Conservation (phyloP, 2,329 filamentous ascomycete species). For the Alternaria sp. region DNA sequence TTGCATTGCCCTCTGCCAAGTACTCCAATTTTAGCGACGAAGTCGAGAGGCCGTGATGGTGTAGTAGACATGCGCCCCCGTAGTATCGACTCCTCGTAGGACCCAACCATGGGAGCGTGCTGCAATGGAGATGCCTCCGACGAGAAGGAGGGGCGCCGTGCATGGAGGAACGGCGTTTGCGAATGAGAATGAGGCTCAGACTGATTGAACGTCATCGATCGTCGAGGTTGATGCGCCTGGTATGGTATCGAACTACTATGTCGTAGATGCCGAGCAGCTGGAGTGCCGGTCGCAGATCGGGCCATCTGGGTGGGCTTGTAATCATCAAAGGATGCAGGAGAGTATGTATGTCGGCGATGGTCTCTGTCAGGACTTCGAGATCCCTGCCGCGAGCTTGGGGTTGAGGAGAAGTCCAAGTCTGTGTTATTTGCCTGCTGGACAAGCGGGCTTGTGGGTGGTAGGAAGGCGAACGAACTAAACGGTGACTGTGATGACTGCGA, state of each 20-base stretch:
- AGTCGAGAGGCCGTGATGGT: slow-evolving; percentile 90
- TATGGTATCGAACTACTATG: slow-evolving; percentile 71
- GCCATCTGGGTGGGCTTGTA: slow-evolving; percentile 55
- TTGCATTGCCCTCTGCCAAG: slow-evolving; percentile 90
- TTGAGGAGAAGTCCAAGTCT: slow-evolving; percentile 70
- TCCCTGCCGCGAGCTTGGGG: slow-evolving; percentile 45
- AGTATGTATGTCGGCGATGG: slow-evolving; percentile 75
- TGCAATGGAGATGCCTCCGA: slow-evolving; percentile 80
- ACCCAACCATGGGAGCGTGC: slow-evolving; percentile 95
- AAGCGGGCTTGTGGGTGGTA: slow-evolving; percentile 89
- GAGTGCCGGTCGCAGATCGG: slow-evolving; percentile 41
- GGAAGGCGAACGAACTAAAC: slow-evolving; percentile 80
- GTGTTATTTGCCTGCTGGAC: slow-evolving; percentile 88
- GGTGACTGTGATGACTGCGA: slow-evolving; percentile 73
- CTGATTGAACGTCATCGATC: slow-evolving; percentile 70
- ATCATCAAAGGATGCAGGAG: slow-evolving; percentile 65
- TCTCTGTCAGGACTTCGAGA: slow-evolving; percentile 57
- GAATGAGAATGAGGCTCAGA: slow-evolving; percentile 51
- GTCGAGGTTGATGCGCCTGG: slow-evolving; percentile 79
- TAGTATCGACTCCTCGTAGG: slow-evolving; percentile 96
- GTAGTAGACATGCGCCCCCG: slow-evolving; percentile 96
- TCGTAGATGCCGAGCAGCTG: slow-evolving; percentile 53
- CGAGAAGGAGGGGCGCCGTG: slow-evolving; percentile 73
- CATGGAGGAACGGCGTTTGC: slow-evolving; percentile 58
- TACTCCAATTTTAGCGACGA: slow-evolving; percentile 94